Evolutionary conservation across 352 stramenopile genomes (phyloP), one percentile per base, ranked within the genome.

Genomic region (Globisporangium polare): DNA sequence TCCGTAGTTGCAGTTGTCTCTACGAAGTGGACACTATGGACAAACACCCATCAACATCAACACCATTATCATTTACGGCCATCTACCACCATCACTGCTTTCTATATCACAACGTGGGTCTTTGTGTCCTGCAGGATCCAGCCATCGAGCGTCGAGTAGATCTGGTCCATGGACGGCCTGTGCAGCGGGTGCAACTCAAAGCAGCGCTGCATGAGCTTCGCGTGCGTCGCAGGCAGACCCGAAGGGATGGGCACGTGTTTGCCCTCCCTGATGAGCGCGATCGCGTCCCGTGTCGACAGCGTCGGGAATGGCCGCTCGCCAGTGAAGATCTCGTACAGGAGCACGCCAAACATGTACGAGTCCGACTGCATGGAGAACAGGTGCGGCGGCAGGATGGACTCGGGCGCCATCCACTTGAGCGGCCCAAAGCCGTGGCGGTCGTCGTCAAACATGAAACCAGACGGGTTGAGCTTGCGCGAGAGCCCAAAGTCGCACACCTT

Each of bases 241-340:
- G 50, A 39, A 0, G 76, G 74, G 35, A 91, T 88, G 41, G 76
- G 66, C 10, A 91, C 76, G 54, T 87, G 79, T 29, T 86, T 74
- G 12, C 82, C 82, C 71, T 92, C 83, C 3, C 81, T 49, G 18
- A 90, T 84, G 29, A 87, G 57, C 2, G 77, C 78, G 13, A 80
- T 77, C 26, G 80, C 78, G 8, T 89, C 77, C n/a, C 73, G 68
- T 9, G 80, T 66, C 12, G 77, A 77, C 31, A 88, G 49, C n/a
- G 67, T 71, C 6, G 74, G 73, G 62, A 90, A 92, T 15, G 83
- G 83, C 37, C 71, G 58, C 7, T 69, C 52, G 15, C 82, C 82
- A 33, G 72, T 88, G 60, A 90, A 92, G 33, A 90, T 86, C 55
- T 92, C 83, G 65, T 85, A 92, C 54, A 92, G 69, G 13, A 89